Base-by-base conservation (phyloP, 768 basidiomycete species). In the Crassisporium funariophilum region DNA sequence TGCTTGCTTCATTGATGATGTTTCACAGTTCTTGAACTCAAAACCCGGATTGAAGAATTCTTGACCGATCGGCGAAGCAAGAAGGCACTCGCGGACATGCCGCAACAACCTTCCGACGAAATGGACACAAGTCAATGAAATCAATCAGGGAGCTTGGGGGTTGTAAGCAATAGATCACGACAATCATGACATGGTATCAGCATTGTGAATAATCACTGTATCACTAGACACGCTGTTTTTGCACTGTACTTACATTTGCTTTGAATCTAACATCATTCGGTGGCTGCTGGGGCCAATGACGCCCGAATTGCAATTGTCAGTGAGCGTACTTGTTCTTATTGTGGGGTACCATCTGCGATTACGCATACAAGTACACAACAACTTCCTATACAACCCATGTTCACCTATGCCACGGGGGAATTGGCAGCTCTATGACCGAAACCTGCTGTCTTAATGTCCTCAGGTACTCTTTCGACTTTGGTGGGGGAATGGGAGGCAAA, bases 21-120 rank as follows among this genome's bases (percentile, higher is more conserved):
- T 16, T 46, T 58, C 27, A 25, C 60, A 83, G 91, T 87, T 55
- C 60, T 67, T 0, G 89, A 88, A 53, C 68, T 95, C 46, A 89
- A 88, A 61, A 76, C 73, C 12, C 79, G 77, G 55, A 95, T 95
- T 57, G 81, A 88, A 38, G 75, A 72, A 2, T 95, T 84, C 62
- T 66, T 90, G 35, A 63, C 64, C 12, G 86, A 88, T 53, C 74
- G 84, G 47, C 73, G 76, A 47, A 65, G 58, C 17, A 76, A 72
- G 52, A 71, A 60, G 24, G 61, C 54, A 31, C 50, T 50, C 16
- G 36, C 54, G 17, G 50, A 52, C 10, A 36, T 47, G 13, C 53
- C 53, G 13, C 44, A 42, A 3, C 49, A 56, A 15, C 39, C 54
- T 2, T 22, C 39, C 34, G 22, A 22, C 11, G 15, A 15, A 16